These are phyloP conservation scores for Cercophora sp. DNA, from an alignment of 495 filamentous ascomycete genomes.

Conservation along the genomic window DNA sequence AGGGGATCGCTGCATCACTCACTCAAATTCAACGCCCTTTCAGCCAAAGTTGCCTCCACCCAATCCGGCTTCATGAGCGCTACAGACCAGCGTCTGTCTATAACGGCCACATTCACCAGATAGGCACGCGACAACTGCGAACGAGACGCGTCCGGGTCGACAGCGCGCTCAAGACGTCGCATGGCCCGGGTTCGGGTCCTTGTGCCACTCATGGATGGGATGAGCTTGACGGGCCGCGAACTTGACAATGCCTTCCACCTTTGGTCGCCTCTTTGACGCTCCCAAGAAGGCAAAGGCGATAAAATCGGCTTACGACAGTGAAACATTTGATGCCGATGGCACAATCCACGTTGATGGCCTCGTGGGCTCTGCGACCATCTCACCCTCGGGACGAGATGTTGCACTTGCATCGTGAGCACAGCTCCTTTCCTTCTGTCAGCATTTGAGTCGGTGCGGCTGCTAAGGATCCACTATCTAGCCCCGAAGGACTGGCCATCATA, in stretches of 20 bases:
- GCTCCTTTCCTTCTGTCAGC: too few species aligned
- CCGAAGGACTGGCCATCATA: conserved; percentile 83
- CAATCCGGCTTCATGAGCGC: too few species aligned
- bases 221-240: not conserved
- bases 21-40: too few species aligned
- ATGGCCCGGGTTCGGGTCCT: conserved; percentile 9
- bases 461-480: conserved; percentile 34
- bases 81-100: too few species aligned
- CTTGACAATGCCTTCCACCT: conserved; percentile 39
- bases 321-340: conserved; percentile 80
- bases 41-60: too few species aligned
- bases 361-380: conserved; percentile 67
- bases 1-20: too few species aligned
- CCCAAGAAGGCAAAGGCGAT: conserved; percentile 47
- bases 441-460: too few species aligned
- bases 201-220: not conserved
- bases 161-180: too few species aligned
- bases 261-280: conserved; percentile 35
- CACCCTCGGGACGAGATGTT: conserved; percentile 87
- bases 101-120: too few species aligned
- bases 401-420: conserved; percentile 75
- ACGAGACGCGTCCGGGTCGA: too few species aligned
- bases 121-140: too few species aligned
- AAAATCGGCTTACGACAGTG: conserved; percentile 74
- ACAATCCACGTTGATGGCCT: conserved; percentile 74